Percentiles rank a stretch among this genome's conserved stretches.
These are phyloP conservation scores for Botryotinia calthae DNA, from an alignment of 2,329 filamentous ascomycete species.

Conservation along the genomic window DNA sequence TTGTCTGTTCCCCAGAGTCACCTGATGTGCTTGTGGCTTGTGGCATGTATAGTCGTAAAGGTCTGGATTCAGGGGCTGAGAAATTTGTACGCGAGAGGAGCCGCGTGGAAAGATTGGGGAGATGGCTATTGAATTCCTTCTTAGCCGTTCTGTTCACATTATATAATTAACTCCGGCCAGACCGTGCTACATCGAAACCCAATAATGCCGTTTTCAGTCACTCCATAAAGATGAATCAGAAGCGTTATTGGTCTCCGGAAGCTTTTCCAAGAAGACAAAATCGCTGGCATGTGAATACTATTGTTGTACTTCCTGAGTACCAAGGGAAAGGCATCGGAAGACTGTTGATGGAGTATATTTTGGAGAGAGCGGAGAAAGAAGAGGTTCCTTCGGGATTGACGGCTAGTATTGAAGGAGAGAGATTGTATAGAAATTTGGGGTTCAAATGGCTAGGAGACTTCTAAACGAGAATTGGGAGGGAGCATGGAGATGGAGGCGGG, in stretches of 20 bases:
- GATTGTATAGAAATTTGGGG: slow-evolving; percentile 33
- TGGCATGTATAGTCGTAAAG: slow-evolving; percentile 26
- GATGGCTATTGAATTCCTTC: slow-evolving; percentile 21
- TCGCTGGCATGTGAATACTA: slow-evolving; percentile 29
- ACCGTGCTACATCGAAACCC: slow-evolving; percentile 23
- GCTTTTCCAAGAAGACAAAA: slow-evolving; percentile 26
- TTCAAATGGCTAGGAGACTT: slow-evolving; percentile 31
- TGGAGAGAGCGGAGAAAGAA: slow-evolving; percentile 29
- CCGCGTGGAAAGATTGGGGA: not conserved
- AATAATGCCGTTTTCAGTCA: slow-evolving; percentile 16
- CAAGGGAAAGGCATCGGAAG: slow-evolving; percentile 33
- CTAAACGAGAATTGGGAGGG: slow-evolving; percentile 16
- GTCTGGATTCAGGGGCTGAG: slow-evolving; percentile 27
- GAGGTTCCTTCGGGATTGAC: slow-evolving; percentile 29
- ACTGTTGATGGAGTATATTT: slow-evolving; percentile 26
- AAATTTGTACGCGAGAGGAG: slow-evolving; percentile 3
- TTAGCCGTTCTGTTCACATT: slow-evolving; percentile 20
- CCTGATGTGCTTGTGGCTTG: slow-evolving; percentile 25
- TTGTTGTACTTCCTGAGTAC: slow-evolving; percentile 29
- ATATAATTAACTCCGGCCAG: slow-evolving; percentile 23
- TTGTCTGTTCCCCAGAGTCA: slow-evolving; percentile 24
- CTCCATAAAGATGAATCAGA: slow-evolving; percentile 20
- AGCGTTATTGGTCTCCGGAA: slow-evolving; percentile 30
- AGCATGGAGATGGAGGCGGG: slow-evolving; percentile 26
- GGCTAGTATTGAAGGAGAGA: slow-evolving; percentile 29